Conservation (phyloP, 2,329 filamentous ascomycete species). For the Polytolypa hystricis region DNA sequence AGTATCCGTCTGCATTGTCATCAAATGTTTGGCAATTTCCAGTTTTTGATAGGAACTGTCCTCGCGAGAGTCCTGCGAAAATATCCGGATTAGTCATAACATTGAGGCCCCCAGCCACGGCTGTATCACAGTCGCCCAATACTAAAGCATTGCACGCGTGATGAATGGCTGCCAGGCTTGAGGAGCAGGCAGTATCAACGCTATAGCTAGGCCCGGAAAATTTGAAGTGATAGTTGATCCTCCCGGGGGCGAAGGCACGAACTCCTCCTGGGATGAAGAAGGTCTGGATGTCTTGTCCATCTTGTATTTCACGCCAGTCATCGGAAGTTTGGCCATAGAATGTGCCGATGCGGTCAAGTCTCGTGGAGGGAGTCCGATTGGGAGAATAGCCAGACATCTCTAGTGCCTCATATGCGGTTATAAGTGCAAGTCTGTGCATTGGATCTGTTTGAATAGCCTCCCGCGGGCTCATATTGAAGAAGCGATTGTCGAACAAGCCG, state of each 20-base stretch:
- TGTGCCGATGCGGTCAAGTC: constrained; percentile 54
- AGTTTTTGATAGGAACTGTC: constrained; percentile 61
- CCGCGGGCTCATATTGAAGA: constrained; percentile 46
- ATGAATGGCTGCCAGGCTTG: constrained; percentile 60
- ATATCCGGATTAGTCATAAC: constrained; percentile 73
- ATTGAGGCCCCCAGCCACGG: constrained; percentile 66
- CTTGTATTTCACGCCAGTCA: constrained; percentile 65
- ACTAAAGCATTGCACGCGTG: constrained; percentile 61
- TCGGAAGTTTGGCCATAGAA: constrained; percentile 68
- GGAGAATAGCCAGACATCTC: constrained; percentile 71
- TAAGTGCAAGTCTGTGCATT: constrained; percentile 64
- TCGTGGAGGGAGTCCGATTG: constrained; percentile 57
- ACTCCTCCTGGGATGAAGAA: constrained; percentile 56
- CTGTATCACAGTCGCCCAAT: constrained; percentile 68
- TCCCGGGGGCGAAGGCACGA: constrained; percentile 49
- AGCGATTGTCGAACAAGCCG: constrained; percentile 19
- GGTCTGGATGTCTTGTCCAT: constrained; percentile 44
- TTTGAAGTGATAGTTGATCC: constrained; percentile 68
- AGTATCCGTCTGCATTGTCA: constrained; percentile 70
- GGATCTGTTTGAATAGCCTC: constrained; percentile 73
- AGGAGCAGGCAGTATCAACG: constrained; percentile 70
- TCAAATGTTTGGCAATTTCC: constrained; percentile 73
- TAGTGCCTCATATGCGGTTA: constrained; percentile 69
- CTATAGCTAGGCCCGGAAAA: constrained; percentile 62
- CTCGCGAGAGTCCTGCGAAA: constrained; percentile 62